phyloP scores from a whole-genome alignment of 306 rosid species.

The Rosa lucieae region DNA sequence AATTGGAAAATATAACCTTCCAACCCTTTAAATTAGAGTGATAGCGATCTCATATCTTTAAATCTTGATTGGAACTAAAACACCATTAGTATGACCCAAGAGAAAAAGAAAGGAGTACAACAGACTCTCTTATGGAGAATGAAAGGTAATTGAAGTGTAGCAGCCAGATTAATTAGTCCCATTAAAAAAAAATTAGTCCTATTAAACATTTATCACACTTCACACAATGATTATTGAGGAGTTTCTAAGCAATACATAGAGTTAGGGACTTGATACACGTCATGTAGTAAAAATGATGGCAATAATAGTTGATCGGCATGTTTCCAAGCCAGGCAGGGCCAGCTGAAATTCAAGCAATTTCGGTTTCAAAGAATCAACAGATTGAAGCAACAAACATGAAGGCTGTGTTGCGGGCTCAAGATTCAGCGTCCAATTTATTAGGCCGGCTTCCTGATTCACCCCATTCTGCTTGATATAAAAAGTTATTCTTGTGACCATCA shows the following conservation, averaged over 20 bases:
- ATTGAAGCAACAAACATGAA: not conserved
- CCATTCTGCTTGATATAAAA: not conserved
- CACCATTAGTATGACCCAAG: not conserved
- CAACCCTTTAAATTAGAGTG: not conserved
- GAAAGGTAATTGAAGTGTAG: not conserved
- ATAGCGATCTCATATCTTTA: not conserved
- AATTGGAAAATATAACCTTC: not conserved
- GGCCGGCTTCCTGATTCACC: not conserved
- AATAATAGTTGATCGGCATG: not conserved
- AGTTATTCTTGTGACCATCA: not conserved
- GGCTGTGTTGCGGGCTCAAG: not conserved
- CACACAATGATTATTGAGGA: not conserved
- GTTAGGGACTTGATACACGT: not conserved
- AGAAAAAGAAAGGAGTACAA: not conserved
- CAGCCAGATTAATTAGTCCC: not conserved
- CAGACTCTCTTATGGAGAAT: not conserved
- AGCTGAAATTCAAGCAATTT: not conserved
- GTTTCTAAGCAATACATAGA: slow-evolving; percentile 2
- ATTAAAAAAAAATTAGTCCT: too few relatives aligned
- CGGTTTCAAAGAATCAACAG: not conserved
- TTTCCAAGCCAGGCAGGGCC: not conserved
- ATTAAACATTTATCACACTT: not conserved
- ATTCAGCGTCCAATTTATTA: not conserved
- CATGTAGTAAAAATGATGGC: not conserved
- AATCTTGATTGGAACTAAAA: not conserved